A percentile compares a stretch with the other conserved stretches of the same genome.
These are phyloP conservation scores for Saitozyma sp. DNA, from an alignment of 768 basidiomycete genomes.

Conservation along the genomic window DNA sequence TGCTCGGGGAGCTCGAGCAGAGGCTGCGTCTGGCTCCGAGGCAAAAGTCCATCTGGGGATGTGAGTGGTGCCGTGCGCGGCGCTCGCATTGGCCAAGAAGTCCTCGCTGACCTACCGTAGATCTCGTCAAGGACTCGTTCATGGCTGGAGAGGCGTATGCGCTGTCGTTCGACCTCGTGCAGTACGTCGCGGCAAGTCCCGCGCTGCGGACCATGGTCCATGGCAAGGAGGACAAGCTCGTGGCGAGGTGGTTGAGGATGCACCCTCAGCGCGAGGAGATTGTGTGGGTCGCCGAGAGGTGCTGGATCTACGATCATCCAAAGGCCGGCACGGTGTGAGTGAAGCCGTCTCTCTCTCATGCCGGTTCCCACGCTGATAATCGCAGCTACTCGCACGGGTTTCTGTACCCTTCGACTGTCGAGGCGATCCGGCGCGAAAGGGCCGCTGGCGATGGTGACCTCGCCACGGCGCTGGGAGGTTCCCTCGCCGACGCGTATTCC, in stretches of 20 bases:
- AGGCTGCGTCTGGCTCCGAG: conserved; percentile 77
- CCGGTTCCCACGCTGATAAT: conserved; percentile 9
- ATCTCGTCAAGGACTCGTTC: conserved; percentile 55
- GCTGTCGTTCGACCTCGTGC: conserved; percentile 80
- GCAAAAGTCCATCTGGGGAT: conserved; percentile 52
- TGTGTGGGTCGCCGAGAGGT: conserved; percentile 86
- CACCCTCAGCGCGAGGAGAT: conserved; percentile 72
- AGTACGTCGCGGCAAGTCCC: conserved; percentile 79
- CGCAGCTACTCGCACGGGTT: conserved; percentile 88
- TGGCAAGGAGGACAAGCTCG: conserved; percentile 89
- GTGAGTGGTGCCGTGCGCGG: conserved; percentile 29
- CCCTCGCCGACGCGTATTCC: conserved; percentile 63
- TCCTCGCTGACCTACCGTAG: conserved; percentile 27
- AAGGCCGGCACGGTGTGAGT: conserved; percentile 87
- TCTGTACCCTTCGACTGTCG: conserved; percentile 84
- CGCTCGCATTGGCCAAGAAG: conserved; percentile 69
- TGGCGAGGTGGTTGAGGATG: conserved; percentile 80
- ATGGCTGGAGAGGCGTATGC: conserved; percentile 96
- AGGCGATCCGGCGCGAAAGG: conserved; percentile 61
- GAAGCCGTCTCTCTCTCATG: not conserved
- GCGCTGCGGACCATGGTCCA: conserved; percentile 65
- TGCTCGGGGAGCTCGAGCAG: conserved; percentile 91
- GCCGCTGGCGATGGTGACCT: conserved; percentile 40
- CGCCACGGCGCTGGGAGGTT: conserved; percentile 38
- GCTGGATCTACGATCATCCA: conserved; percentile 98